Conservation (phyloP, 73 alveolate genomes). For the Paramecium sonneborni region DNA sequence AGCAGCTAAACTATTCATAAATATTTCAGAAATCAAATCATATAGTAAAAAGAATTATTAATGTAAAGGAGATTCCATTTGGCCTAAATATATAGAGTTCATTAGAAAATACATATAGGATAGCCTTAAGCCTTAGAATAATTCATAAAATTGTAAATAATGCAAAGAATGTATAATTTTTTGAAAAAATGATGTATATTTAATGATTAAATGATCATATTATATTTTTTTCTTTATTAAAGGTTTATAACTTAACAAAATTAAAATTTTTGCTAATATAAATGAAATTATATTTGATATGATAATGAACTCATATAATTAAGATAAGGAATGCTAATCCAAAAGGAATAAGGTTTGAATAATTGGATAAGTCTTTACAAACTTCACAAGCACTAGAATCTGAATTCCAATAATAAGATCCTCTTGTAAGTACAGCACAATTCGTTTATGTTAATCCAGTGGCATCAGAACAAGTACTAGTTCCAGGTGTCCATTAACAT, state of each 20-base stretch:
- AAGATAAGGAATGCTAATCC: neutral
- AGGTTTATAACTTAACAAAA: no score
- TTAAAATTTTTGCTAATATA: no score
- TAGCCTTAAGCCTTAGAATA: neutral
- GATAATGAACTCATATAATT: neutral
- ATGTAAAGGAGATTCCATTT: neutral
- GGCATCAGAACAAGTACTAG: constrained; percentile 11
- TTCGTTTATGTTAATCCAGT: neutral
- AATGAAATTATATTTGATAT: no score
- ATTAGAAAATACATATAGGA: neutral
- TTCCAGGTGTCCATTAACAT: neutral
- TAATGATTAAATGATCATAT: no score
- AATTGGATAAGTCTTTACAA: neutral
- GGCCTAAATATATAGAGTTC: neutral
- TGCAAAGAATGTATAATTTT: neutral
- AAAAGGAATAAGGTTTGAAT: neutral
- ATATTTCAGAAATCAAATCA: neutral
- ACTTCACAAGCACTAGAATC: neutral
- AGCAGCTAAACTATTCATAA: neutral
- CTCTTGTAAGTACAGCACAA: constrained; percentile 1
- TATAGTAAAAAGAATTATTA: neutral
- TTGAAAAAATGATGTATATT: neutral
- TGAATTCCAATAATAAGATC: neutral
- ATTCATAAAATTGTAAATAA: neutral
- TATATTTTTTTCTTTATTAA: no score